Percentiles rank a stretch among this genome's conserved stretches.
Evolutionary conservation across 2,329 filamentous ascomycete species (phyloP).

Genomic region (Xylaria sp.): DNA sequence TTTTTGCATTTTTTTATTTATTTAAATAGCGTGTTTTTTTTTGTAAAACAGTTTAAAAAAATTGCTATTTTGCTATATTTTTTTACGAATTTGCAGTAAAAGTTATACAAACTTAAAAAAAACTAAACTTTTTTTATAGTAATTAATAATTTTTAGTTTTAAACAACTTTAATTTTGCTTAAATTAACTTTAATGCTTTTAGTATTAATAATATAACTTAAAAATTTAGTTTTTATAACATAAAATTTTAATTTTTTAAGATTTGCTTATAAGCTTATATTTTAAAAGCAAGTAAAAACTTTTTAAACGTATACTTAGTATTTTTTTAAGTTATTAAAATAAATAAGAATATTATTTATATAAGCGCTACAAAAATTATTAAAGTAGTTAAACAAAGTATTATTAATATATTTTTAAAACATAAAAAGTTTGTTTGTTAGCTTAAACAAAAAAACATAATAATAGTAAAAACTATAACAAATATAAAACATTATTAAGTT

Average conservation of each 20-base stretch:
- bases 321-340: no score
- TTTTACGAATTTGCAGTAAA: background rate
- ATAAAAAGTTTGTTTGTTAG: background rate
- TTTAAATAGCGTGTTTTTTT: background rate
- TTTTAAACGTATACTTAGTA: background rate
- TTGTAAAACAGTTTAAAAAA: background rate
- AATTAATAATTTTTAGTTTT: background rate
- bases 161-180: background rate
- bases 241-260: background rate
- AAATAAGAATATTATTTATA: background rate
- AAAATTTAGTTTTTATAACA: background rate
- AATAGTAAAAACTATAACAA: no score
- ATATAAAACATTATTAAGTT: no score
- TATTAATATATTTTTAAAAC: constrained; percentile 1
- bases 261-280: background rate
- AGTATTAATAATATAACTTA: no score
- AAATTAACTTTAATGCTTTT: no score
- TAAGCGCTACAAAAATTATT: background rate
- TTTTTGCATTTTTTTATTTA: background rate
- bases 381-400: background rate
- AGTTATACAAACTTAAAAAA: background rate
- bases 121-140: background rate
- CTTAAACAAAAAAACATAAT: no score
- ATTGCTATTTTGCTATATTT: background rate
- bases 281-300: background rate